Conservation (phyloP, 495 filamentous ascomycete genomes). For the Podospora pseudoanserina region DNA sequence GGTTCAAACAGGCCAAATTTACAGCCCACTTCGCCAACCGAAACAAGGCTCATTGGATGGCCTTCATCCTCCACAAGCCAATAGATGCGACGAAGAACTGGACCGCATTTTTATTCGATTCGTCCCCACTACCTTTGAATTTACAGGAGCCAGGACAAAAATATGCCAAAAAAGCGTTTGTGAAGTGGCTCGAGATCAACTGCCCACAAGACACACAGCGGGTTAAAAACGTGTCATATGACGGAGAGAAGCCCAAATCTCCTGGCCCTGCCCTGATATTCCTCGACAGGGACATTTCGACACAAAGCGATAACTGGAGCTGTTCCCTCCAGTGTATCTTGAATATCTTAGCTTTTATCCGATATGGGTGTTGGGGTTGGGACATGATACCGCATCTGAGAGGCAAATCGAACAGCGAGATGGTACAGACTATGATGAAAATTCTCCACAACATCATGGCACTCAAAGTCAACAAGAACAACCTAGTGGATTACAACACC, state of each 20-base stretch:
- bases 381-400: background rate
- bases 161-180: too few relatives aligned
- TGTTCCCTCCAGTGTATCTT: background rate
- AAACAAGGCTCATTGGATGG: background rate
- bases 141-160: too few relatives aligned
- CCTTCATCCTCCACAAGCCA: background rate
- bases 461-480: background rate
- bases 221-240: background rate
- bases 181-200: too few relatives aligned
- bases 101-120: background rate
- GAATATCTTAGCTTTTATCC: background rate
- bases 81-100: background rate
- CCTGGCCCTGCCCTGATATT: background rate
- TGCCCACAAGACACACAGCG: too few relatives aligned
- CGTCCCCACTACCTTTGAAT: too few relatives aligned
- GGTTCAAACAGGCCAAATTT: background rate
- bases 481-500: background rate
- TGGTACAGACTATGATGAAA: background rate
- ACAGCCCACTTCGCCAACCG: background rate
- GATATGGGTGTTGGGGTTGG: background rate
- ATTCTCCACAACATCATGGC: background rate
- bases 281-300: background rate
- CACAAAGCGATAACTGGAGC: background rate
- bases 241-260: background rate
- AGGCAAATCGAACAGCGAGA: background rate